Conservation (phyloP, 2,329 filamentous ascomycete species). For the Nemania sp. region DNA sequence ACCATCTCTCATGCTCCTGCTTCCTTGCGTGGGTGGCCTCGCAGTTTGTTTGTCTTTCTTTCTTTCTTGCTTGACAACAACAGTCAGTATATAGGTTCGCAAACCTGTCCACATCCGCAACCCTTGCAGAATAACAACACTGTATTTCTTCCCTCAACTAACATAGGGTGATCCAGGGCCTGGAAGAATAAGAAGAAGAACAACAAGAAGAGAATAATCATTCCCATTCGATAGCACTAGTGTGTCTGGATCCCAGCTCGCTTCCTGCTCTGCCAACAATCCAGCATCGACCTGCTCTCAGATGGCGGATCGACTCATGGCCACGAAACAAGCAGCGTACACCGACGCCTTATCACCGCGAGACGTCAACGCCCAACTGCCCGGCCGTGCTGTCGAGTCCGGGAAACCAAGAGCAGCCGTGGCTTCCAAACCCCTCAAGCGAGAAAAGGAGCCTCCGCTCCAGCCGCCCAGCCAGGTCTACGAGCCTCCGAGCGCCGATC, state of each 20-base stretch:
- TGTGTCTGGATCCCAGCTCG: conserved; percentile 7
- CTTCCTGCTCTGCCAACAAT: conserved; percentile 19
- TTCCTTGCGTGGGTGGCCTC: conserved; percentile 21
- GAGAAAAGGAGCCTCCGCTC: conserved; percentile 69
- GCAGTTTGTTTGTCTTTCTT: conserved; percentile 16
- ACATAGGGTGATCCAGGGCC: conserved; percentile 1
- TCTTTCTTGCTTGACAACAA: background rate
- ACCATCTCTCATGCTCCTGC: conserved; percentile 27
- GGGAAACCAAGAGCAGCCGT: conserved; percentile 57
- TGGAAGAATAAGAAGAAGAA: too few species aligned
- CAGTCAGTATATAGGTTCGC: background rate
- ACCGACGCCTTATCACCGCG: conserved; percentile 68
- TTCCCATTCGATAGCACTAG: conserved; percentile 10
- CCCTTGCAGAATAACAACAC: too few species aligned
- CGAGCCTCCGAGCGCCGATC: conserved; percentile 70
- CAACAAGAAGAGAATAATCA: background rate
- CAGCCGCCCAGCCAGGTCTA: conserved; percentile 64
- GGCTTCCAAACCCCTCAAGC: conserved; percentile 43
- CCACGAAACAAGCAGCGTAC: conserved; percentile 56
- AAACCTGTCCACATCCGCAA: background rate
- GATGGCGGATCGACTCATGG: conserved; percentile 55
- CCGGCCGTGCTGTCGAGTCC: conserved; percentile 44
- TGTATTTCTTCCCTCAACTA: background rate
- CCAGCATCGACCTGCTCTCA: conserved; percentile 22
- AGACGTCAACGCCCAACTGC: conserved; percentile 64